Base-by-base conservation (phyloP, 495 filamentous ascomycete genomes). In the Tuber aestivum region DNA sequence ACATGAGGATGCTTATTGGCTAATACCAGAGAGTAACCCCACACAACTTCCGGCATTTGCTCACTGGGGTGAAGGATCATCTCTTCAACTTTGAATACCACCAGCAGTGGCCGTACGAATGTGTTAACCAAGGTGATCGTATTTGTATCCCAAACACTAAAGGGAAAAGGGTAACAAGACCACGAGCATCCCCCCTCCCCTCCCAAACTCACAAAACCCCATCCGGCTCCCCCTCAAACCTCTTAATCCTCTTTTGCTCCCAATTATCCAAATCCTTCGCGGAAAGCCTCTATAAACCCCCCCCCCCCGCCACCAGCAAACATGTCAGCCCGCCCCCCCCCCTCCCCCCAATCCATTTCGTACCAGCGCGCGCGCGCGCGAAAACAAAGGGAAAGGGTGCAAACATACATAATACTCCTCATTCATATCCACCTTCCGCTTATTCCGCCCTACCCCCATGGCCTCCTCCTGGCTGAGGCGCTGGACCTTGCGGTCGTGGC, bases 351-450 rank as follows among this genome's bases (percentile, higher is more conserved):
- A 35, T 23, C 68, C 40, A 20, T n/a, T 2, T 70, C 35, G 41
- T 21, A 21, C 48, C 48, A 27, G 42, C 3, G 50, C 50, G n/a
- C 10, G 50, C n/a, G n/a, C n/a, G n/a, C n/a, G n/a, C n/a, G n/a
- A n/a, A n/a, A n/a, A n/a, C n/a, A n/a, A n/a, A n/a, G n/a, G n/a
- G n/a, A n/a, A n/a, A n/a, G n/a, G n/a, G n/a, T n/a, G n/a, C n/a
- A n/a, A 71, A 89, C 93, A 86, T 84, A 95, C 93, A 85, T 97
- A 98, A 84, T 97, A 99, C 85, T 99, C 95, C 81, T 99, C 95
- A 77, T 87, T 87, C 78, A 94, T 88, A 85, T 95, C 91, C 18
- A 94, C 88, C 85, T 86, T 91, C 71, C 93, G 87, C 77, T 91
- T 87, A 72, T 87, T 85, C 80, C 90, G 92, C 41, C 89, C 88